A percentile compares a stretch with the other conserved stretches of the same genome.
Conservation (phyloP, 345 rosid genomes). For the Syzygium aqueum region DNA sequence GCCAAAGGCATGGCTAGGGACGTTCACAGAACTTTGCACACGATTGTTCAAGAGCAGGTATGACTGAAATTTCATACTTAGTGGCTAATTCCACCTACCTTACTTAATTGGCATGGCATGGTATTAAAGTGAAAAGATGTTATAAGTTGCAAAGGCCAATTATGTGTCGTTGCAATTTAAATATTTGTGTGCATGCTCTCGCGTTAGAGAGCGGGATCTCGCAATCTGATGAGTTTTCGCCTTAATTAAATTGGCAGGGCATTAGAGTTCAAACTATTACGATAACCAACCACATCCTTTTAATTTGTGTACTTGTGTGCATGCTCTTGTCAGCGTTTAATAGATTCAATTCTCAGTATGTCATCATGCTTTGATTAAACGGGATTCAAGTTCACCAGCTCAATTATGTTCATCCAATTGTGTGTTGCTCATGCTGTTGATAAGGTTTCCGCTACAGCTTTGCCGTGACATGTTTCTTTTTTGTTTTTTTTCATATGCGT, state of each 20-base stretch:
- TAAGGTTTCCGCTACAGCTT: neutral
- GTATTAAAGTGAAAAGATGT: neutral
- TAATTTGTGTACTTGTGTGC: neutral
- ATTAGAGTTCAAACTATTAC: neutral
- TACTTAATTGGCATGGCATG: neutral
- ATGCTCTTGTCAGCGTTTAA: neutral
- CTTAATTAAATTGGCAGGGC: neutral
- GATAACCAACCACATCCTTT: neutral
- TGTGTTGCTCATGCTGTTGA: neutral
- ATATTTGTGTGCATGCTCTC: neutral
- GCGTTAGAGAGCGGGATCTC: neutral
- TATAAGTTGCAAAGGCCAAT: neutral
- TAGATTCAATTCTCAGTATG: neutral
- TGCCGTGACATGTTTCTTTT: neutral
- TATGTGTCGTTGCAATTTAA: neutral
- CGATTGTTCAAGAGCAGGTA: conserved; percentile 86
- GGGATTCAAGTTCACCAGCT: neutral
- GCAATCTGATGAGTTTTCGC: neutral
- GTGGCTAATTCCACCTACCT: neutral
- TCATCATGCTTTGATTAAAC: neutral
- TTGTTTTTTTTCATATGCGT: neutral
- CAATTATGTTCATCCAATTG: neutral
- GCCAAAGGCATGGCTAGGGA: conserved; percentile 99
- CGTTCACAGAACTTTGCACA: conserved; percentile 86
- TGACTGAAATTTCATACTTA: neutral